Conservation (phyloP, 2,329 filamentous ascomycete species). For the Aureobasidium sp. region DNA sequence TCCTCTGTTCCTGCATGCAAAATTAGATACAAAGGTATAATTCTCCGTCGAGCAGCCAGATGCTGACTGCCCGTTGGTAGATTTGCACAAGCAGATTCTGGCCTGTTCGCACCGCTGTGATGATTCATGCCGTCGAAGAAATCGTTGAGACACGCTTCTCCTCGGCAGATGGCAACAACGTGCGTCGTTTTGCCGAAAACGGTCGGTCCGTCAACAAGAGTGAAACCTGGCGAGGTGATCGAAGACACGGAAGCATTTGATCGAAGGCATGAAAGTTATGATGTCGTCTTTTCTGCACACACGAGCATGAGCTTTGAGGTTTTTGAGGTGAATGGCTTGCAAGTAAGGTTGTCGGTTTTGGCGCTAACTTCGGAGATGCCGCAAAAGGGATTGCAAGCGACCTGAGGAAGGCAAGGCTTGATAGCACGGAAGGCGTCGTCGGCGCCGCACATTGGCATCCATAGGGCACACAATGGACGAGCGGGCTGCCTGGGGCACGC, state of each 20-base stretch:
- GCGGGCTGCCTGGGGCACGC: background rate
- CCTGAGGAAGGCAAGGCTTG: background rate
- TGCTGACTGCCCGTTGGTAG: background rate
- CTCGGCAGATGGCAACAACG: background rate
- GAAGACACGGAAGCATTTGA: background rate
- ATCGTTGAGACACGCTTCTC: background rate
- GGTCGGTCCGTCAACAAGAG: background rate
- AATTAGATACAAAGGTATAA: background rate
- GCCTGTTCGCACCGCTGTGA: background rate
- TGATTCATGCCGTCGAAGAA: background rate
- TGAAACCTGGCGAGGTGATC: background rate
- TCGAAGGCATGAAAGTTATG: background rate
- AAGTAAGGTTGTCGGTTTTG: background rate
- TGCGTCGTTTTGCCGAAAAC: conserved; percentile 3
- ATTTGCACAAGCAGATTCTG: background rate
- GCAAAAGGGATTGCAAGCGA: background rate
- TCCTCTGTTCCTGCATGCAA: conserved; percentile 7
- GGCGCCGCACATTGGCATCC: background rate
- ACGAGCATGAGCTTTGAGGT: background rate
- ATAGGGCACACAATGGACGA: background rate
- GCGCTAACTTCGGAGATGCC: background rate
- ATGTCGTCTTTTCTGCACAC: background rate
- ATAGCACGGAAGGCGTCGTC: background rate
- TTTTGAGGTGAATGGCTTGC: background rate
- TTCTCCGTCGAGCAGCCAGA: background rate